A percentile compares a stretch with the other conserved stretches of the same genome.
These are phyloP conservation scores for Fraxinus sp. DNA, from an alignment of 305 asterid species.

Conservation along the genomic window DNA sequence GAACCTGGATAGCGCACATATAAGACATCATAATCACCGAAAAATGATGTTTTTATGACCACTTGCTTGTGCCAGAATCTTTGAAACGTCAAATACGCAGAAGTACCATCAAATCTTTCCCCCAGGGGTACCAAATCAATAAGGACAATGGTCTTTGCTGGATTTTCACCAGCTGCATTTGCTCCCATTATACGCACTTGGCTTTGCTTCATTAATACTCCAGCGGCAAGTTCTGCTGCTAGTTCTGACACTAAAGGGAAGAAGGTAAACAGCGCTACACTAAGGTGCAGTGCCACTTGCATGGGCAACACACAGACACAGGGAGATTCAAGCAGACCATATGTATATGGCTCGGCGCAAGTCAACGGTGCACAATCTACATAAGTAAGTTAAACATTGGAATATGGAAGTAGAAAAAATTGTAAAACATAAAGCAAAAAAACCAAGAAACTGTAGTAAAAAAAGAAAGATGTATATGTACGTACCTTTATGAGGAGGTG, in stretches of 20 bases:
- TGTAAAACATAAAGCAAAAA: conserved; percentile 9
- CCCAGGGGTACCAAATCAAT: conserved; percentile 81
- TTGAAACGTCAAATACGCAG: conserved; percentile 56
- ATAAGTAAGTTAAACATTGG: conserved; percentile 17
- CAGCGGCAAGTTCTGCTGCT: conserved; percentile 71
- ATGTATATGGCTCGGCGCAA: conserved; percentile 77
- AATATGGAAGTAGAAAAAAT: conserved; percentile 16
- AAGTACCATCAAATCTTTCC: conserved; percentile 56
- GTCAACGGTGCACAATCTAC: conserved; percentile 72
- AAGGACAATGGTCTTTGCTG: conserved; percentile 77
- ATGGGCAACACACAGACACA: conserved; percentile 82
- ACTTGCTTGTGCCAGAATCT: conserved; percentile 85
- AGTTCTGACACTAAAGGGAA: conserved; percentile 91
- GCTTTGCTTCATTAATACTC: conserved; percentile 68
- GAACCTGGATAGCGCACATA: conserved; percentile 92
- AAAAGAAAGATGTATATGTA: conserved; percentile 13
- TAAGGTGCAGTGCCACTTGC: conserved; percentile 71
- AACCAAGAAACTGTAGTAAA: conserved; percentile 5
- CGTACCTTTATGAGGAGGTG: conserved; percentile 90
- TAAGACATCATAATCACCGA: conserved; percentile 81
- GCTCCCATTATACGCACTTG: conserved; percentile 99
- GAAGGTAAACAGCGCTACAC: conserved; percentile 74
- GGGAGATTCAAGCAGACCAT: conserved; percentile 74
- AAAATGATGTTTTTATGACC: conserved; percentile 51
- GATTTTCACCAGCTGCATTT: conserved; percentile 72